These are phyloP conservation scores for Diaporthe velutina DNA, from an alignment of 2,329 filamentous ascomycete species.

Conservation along the genomic window DNA sequence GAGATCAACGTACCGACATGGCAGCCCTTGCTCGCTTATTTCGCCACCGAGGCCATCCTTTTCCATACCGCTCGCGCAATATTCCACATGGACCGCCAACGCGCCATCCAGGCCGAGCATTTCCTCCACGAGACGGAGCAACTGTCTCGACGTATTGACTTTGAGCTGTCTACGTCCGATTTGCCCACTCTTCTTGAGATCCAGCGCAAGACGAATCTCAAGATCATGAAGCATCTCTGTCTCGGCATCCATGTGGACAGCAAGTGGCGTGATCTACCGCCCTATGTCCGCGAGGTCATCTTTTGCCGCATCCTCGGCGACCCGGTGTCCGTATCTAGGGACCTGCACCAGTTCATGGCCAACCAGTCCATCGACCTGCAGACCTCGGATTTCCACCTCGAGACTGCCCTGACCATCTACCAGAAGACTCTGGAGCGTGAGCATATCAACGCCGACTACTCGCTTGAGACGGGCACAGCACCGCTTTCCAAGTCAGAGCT, in stretches of 20 bases:
- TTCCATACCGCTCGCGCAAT: slow-evolving; percentile 50
- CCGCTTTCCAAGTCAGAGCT: slow-evolving; percentile 39
- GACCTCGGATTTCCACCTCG: slow-evolving; percentile 47
- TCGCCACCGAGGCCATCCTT: slow-evolving; percentile 49
- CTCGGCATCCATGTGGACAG: slow-evolving; percentile 49
- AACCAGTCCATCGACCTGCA: slow-evolving; percentile 44
- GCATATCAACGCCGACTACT: slow-evolving; percentile 40
- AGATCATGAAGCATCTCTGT: slow-evolving; percentile 51
- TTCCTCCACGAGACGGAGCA: slow-evolving; percentile 46
- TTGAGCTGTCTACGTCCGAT: slow-evolving; percentile 50
- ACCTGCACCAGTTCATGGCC: slow-evolving; percentile 45
- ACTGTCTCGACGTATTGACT: slow-evolving; percentile 49
- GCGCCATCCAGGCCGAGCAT: slow-evolving; percentile 51
- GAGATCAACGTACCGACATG: slow-evolving; percentile 45
- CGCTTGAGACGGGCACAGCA: slow-evolving; percentile 38
- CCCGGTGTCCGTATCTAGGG: slow-evolving; percentile 42
- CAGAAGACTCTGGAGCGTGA: slow-evolving; percentile 41
- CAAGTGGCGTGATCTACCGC: slow-evolving; percentile 49
- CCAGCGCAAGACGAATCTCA: slow-evolving; percentile 46
- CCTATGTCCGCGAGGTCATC: slow-evolving; percentile 48
- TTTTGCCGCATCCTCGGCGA: slow-evolving; percentile 48
- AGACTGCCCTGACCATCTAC: slow-evolving; percentile 43
- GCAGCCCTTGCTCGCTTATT: slow-evolving; percentile 43
- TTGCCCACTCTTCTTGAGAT: slow-evolving; percentile 44
- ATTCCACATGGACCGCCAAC: slow-evolving; percentile 45